A percentile compares a stretch with the other conserved stretches of the same genome.
Conservation (phyloP, 2,329 filamentous ascomycete genomes). For the Fusarium subglutinans region DNA sequence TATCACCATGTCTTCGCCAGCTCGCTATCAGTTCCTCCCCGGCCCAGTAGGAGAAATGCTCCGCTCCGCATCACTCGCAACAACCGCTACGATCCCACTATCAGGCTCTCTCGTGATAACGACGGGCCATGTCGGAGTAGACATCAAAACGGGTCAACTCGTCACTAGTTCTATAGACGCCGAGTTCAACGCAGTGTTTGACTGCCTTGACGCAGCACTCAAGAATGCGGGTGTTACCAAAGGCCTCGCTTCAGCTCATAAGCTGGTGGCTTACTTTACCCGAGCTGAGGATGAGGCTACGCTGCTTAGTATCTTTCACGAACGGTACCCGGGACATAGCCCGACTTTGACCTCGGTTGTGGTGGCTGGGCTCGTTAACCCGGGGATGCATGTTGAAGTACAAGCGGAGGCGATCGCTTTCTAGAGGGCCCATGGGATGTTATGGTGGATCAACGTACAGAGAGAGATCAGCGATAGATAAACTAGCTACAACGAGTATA, state of each 20-base stretch:
- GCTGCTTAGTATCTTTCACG: rapidly evolving
- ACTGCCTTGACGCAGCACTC: neutral
- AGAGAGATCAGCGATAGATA: neutral
- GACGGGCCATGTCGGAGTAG: neutral
- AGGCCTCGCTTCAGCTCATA: rapidly evolving
- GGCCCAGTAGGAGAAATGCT: neutral
- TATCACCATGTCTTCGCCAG: neutral
- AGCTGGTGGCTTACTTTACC: neutral
- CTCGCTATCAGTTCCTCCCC: neutral
- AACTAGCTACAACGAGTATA: neutral
- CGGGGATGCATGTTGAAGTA: neutral
- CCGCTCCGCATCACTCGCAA: neutral
- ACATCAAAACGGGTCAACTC: neutral
- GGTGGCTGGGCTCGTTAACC: neutral
- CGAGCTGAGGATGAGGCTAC: neutral
- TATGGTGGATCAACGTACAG: rapidly evolving
- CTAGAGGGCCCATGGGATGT: neutral
- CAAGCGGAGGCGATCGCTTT: neutral
- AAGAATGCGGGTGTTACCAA: neutral
- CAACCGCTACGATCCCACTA: neutral
- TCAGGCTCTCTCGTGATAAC: neutral
- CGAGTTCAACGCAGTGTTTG: neutral
- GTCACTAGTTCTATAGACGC: neutral
- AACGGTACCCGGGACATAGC: neutral
- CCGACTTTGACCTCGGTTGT: neutral